Evolutionary conservation across 129 eudicot species (phyloP), one percentile per base, ranked within the genome.

Genomic region (Silybum marianum): DNA sequence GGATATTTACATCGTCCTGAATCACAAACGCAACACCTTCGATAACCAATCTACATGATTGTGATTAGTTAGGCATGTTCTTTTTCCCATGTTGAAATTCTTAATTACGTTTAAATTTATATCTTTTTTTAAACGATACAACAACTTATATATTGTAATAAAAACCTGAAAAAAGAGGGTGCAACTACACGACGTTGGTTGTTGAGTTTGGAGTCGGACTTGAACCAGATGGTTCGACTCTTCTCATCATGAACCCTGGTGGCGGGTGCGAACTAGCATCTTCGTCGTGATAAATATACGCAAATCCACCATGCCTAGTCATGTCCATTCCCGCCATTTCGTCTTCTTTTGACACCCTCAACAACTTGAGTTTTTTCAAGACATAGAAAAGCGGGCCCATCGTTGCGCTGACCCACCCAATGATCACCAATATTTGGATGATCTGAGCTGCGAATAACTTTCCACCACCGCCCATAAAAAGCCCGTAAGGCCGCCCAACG

Each of bases 381-480:
- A 3, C 70, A 38, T 85, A 85, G 82, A 91, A 88, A 22, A 91
- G 82, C 0, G 95, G 91, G 9, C 77, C 95, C 91, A 91, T 91
- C 12, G 95, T 91, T 6, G 73, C 92, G 23, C 89, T 82, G 11
- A 91, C 95, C 92, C 92, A 91, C 30, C 92, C 92, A 14, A 65
- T 18, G 36, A 91, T 66, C 85, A 85, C 95, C 1, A 87, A 22
- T 7, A 91, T 88, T 65, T 88, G 88, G 39, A 88, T 46, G 6
- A 91, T 81, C 26, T 91, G 95, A 6, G 95, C 91, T 0, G 84
- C 95, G n/a, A 91, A 76, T 9, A 91, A 72, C 73, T 71, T 85
- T n/a, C 92, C 90, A 6, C 92, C 91, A 26, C 95, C 95, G 0
- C 95, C 92, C 95, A 88, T 85, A 19, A 91, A 85, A 68, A 91